Base-by-base conservation (phyloP, 2,329 filamentous ascomycete species). In the Cordyceps tenuipes region DNA sequence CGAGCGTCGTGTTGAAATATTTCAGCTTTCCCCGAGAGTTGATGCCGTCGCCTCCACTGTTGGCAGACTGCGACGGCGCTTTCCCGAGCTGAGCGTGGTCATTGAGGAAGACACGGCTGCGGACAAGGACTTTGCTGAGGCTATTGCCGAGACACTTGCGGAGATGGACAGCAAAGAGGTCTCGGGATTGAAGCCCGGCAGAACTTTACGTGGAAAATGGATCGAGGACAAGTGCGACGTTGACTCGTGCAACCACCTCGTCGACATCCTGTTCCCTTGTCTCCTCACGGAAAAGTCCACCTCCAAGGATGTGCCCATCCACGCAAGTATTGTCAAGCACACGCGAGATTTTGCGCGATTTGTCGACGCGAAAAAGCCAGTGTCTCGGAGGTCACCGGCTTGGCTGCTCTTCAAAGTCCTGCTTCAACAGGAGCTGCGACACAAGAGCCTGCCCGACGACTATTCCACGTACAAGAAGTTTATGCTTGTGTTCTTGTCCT, bases 371-470 rank as follows among this genome's bases (percentile, higher is more conserved):
- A 31, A 50, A 3, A 21, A 13, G 3, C 2, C 13, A 2, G 13
- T 23, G 1, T 19, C 41, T 34, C 15, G 77, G 21, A 68, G 77
- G 48, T 82, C 80, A 15, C 70, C 81, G 0, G 62, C 78, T 0
- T 86, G 81, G 80, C 68, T 85, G 0, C 66, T 84, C 0, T 51
- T 84, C 3, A 77, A 81, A 2, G 79, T 82, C 1, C 65, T 72
- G 0, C 60, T 82, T 3, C 79, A 84, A 60, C 59, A 69, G 2
- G 44, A 63, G 12, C 60, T 68, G n/a, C 49, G 59, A 12, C 7
- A 31, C 13, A 17, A 12, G 50, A 8, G 26, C 23, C 12, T 23
- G 15, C 0, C 3, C 34, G 0, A 63, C 31, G 46, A 53, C 15
- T 2, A 29, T 3, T 26, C 19, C 2, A 57, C 68, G 0, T 85